Evolutionary conservation across 106 monocot species (phyloP).

Genomic region (Cymbidium sinense): DNA sequence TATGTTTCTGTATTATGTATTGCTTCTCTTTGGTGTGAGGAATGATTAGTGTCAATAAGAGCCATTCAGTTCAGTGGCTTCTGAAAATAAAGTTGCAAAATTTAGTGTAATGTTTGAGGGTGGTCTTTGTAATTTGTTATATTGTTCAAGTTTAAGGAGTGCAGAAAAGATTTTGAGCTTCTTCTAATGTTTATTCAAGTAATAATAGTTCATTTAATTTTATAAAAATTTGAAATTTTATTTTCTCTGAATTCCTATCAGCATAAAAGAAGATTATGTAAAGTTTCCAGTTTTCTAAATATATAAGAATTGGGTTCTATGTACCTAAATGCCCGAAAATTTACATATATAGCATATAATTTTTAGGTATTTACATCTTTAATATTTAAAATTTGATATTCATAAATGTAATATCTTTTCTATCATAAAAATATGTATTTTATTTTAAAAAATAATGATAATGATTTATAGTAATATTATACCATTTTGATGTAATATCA

Average conservation of each 20-base stretch:
- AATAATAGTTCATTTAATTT: neutral
- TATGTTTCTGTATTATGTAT: neutral
- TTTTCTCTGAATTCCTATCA: neutral
- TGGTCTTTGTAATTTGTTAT: neutral
- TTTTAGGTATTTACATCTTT: too few relatives aligned
- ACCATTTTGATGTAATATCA: too few relatives aligned
- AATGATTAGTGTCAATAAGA: neutral
- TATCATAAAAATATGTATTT: too few relatives aligned
- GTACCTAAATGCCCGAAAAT: too few relatives aligned
- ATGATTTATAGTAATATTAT: too few relatives aligned
- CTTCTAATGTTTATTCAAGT: neutral
- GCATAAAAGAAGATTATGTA: neutral
- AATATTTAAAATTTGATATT: too few relatives aligned
- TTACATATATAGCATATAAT: too few relatives aligned
- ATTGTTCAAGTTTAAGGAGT: neutral
- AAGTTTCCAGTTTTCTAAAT: too few relatives aligned
- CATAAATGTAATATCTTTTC: too few relatives aligned
- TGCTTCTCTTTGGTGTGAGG: neutral
- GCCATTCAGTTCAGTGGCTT: slow-evolving; percentile 1
- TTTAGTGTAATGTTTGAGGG: neutral
- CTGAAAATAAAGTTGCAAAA: neutral
- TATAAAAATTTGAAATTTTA: too few relatives aligned
- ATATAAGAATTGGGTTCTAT: too few relatives aligned
- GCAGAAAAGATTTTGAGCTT: neutral
- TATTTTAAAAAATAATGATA: too few relatives aligned